These are phyloP conservation scores for Blumeria hordei DNA, from an alignment of 2,329 filamentous ascomycete genomes.

Conservation along the genomic window DNA sequence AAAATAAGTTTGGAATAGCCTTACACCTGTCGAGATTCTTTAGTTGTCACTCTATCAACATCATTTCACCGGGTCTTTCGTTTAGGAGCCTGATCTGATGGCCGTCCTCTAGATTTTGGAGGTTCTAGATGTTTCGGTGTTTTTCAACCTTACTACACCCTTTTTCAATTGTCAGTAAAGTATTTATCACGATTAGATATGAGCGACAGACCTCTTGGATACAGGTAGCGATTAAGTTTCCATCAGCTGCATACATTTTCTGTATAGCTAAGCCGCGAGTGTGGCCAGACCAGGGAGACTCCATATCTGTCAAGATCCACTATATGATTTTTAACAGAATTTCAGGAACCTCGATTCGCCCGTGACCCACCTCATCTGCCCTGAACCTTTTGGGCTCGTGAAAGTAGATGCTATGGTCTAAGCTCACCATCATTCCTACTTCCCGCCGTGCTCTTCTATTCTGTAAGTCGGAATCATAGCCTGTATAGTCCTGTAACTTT, in stretches of 20 bases:
- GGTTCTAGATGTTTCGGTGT: background rate
- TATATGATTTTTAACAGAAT: background rate
- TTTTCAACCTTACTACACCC: background rate
- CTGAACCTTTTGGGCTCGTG: conserved; percentile 32
- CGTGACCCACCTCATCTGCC: conserved; percentile 27
- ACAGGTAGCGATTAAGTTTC: conserved; percentile 52
- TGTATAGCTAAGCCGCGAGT: conserved; percentile 54
- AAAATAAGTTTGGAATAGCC: no score
- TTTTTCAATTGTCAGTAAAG: background rate
- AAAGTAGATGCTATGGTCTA: conserved; percentile 54
- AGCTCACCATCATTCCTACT: conserved; percentile 64
- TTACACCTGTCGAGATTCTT: no score
- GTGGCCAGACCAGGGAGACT: conserved; percentile 58
- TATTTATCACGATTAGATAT: background rate
- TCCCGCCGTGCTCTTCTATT: conserved; percentile 26
- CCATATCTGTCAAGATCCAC: conserved; percentile 63
- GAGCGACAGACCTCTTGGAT: conserved; percentile 38
- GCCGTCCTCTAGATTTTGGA: background rate
- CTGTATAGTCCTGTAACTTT: conserved; percentile 15
- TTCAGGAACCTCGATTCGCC: background rate
- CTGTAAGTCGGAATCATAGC: conserved; percentile 22
- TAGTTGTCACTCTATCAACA: no score
- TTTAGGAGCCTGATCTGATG: background rate
- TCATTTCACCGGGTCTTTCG: no score
- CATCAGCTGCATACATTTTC: conserved; percentile 46